These are phyloP conservation scores for Boletus eberwhitei DNA, from an alignment of 768 basidiomycete species.

Conservation along the genomic window DNA sequence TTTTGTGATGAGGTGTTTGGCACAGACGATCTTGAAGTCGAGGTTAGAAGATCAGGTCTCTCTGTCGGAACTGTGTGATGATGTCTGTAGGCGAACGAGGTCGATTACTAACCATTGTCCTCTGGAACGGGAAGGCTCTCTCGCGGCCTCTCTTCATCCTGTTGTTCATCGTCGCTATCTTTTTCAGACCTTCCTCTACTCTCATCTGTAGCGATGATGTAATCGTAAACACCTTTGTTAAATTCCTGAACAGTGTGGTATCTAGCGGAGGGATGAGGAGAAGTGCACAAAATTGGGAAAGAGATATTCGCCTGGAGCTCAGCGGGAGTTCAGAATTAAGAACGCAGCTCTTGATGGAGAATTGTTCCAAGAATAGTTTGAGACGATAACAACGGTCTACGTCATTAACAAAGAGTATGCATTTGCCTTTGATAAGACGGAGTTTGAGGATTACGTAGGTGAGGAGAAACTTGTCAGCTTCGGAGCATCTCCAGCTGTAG, in stretches of 20 bases:
- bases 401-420: constrained; percentile 94
- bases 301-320: constrained; percentile 67
- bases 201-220: constrained; percentile 98
- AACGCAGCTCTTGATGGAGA: constrained; percentile 93
- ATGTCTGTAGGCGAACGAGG: constrained; percentile 19
- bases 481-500: constrained; percentile 59
- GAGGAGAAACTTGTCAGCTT: constrained; percentile 96
- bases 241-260: constrained; percentile 98
- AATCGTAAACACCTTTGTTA: constrained; percentile 97
- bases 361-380: constrained; percentile 98
- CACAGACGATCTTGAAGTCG: constrained; percentile 11
- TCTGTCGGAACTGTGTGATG: constrained; percentile 38
- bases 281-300: neutral
- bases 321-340: constrained; percentile 94
- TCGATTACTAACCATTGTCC: constrained; percentile 31
- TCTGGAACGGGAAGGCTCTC: neutral
- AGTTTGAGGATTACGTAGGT: constrained; percentile 96
- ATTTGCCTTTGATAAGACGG: constrained; percentile 93
- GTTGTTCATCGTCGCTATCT: constrained; percentile 47
- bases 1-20: constrained; percentile 37
- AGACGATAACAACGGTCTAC: constrained; percentile 92
- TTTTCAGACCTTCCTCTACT: constrained; percentile 52
- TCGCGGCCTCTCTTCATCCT: constrained; percentile 30
- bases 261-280: constrained; percentile 36
- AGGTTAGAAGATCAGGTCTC: constrained; percentile 34